A percentile compares a stretch with the other conserved stretches of the same genome.
Evolutionary conservation across 2,329 filamentous ascomycete species (phyloP).

Genomic region (Proliferodiscus dingleyae): DNA sequence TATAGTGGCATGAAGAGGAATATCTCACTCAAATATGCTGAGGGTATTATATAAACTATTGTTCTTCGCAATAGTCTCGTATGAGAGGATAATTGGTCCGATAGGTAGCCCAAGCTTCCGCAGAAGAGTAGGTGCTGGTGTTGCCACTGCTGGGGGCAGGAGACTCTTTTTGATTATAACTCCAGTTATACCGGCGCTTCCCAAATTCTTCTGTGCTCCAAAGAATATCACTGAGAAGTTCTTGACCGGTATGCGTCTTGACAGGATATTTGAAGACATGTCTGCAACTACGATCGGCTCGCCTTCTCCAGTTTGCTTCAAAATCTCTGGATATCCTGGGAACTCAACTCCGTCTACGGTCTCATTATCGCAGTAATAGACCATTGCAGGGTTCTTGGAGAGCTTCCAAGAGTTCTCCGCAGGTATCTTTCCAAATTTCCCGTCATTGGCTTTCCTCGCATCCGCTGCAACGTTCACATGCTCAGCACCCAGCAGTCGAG

Average conservation of each 20-base stretch:
- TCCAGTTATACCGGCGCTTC: slow-evolving; percentile 79
- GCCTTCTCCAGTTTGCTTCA: slow-evolving; percentile 54
- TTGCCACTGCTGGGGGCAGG: slow-evolving; percentile 60
- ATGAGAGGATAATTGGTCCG: slow-evolving; percentile 74
- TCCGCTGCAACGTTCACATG: slow-evolving; percentile 78
- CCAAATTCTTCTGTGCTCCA: slow-evolving; percentile 92
- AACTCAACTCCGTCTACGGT: slow-evolving; percentile 94
- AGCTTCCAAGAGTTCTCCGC: slow-evolving; percentile 72
- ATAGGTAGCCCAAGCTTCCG: slow-evolving; percentile 72
- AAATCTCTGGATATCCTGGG: slow-evolving; percentile 60
- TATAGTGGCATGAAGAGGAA: background rate
- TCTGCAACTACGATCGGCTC: slow-evolving; percentile 80
- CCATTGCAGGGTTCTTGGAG: slow-evolving; percentile 62
- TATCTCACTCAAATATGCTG: slow-evolving; percentile 72
- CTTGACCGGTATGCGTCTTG: slow-evolving; percentile 66
- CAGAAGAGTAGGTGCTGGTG: slow-evolving; percentile 65
- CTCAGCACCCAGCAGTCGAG: slow-evolving; percentile 69
- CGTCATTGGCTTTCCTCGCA: slow-evolving; percentile 57
- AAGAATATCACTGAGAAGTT: slow-evolving; percentile 87
- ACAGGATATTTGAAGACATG: slow-evolving; percentile 93
- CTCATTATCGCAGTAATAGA: slow-evolving; percentile 89
- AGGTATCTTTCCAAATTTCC: slow-evolving; percentile 84
- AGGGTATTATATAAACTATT: slow-evolving; percentile 95
- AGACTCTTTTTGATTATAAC: slow-evolving; percentile 78
- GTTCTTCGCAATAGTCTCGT: slow-evolving; percentile 82